phyloP scores from a whole-genome alignment of 2,329 filamentous ascomycete species.

The Blumeria graminis region DNA sequence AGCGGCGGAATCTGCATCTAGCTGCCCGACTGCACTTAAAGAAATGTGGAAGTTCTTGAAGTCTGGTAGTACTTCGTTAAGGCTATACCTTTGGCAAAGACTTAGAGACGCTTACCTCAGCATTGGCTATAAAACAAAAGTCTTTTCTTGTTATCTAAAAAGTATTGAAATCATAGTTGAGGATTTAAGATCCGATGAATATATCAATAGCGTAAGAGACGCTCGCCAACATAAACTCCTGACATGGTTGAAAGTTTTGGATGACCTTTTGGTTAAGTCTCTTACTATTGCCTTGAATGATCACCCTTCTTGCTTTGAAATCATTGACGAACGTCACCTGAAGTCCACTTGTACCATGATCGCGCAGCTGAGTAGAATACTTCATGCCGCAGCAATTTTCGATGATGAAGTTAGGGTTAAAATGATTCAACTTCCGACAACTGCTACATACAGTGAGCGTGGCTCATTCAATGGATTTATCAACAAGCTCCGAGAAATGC shows the following conservation, averaged over 20 bases:
- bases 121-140: constrained; percentile 69
- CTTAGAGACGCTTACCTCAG: constrained; percentile 71
- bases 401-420: constrained; percentile 73
- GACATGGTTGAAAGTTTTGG: constrained; percentile 53
- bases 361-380: constrained; percentile 42
- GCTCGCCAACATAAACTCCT: constrained; percentile 49
- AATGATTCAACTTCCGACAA: constrained; percentile 34
- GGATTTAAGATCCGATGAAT: constrained; percentile 38
- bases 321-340: constrained; percentile 59
- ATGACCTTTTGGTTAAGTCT: constrained; percentile 49
- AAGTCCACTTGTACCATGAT: constrained; percentile 48
- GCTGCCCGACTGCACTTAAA: constrained; percentile 23
- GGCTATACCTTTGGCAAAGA: constrained; percentile 71
- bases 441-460: constrained; percentile 21
- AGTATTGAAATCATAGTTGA: constrained; percentile 63
- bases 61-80: constrained; percentile 57
- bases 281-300: constrained; percentile 47
- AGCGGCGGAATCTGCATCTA: constrained; percentile 8
- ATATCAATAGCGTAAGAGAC: constrained; percentile 28
- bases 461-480: constrained; percentile 29
- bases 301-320: constrained; percentile 45
- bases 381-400: constrained; percentile 59
- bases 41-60: constrained; percentile 74
- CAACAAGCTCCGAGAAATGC: constrained; percentile 60
- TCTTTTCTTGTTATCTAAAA: constrained; percentile 65